Conservation (phyloP, 495 filamentous ascomycete genomes). For the Daldinia grandis region DNA sequence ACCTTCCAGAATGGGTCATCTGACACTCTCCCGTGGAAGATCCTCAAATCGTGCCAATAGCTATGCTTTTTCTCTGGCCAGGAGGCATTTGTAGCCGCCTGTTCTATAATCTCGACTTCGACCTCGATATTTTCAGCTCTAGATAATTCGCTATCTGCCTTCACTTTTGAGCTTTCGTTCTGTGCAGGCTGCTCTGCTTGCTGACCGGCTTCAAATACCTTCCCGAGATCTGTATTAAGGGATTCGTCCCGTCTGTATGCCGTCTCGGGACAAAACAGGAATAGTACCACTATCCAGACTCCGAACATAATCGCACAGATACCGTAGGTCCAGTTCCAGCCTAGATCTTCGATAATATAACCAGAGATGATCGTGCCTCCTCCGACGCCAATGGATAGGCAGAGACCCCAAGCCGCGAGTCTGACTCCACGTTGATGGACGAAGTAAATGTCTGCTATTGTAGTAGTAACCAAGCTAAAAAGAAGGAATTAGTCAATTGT, state of each 20-base stretch:
- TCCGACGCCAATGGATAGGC: conserved; percentile 38
- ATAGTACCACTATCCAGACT: conserved; percentile 42
- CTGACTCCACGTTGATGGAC: conserved; percentile 51
- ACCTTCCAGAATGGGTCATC: conserved; percentile 50
- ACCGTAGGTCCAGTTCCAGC: conserved; percentile 48
- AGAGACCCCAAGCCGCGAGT: conserved; percentile 42
- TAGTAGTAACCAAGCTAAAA: conserved; percentile 51
- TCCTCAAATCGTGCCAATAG: conserved; percentile 47
- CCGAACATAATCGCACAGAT: conserved; percentile 45
- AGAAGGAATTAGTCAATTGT: not conserved
- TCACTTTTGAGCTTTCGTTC: conserved; percentile 5
- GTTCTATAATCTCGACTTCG: conserved; percentile 23
- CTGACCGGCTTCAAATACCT: conserved; percentile 24
- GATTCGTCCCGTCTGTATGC: conserved; percentile 43
- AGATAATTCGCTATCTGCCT: not conserved
- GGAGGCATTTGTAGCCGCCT: not conserved
- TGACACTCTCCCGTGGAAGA: conserved; percentile 50
- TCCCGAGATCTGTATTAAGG: conserved; percentile 46
- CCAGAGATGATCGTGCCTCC: conserved; percentile 47
- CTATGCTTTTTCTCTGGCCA: conserved; percentile 47
- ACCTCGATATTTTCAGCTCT: conserved; percentile 11
- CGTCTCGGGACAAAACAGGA: conserved; percentile 47
- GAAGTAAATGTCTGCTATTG: conserved; percentile 60
- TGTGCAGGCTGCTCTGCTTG: conserved; percentile 19
- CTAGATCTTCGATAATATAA: conserved; percentile 43